Conservation (phyloP, 2,329 filamentous ascomycete genomes). For the Phoma herbarum region DNA sequence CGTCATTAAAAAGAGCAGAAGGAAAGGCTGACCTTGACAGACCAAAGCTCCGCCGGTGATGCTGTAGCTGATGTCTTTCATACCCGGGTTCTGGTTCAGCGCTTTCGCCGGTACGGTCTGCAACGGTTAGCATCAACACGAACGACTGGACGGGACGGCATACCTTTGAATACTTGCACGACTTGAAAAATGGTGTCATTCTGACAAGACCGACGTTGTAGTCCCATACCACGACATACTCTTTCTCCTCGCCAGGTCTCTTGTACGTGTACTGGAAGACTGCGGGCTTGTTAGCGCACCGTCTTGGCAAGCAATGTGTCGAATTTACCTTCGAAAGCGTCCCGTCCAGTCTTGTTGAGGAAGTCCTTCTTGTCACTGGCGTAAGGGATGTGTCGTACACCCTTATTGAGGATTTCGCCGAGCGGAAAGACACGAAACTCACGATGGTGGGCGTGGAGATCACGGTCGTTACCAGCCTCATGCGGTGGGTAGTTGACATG, state of each 20-base stretch:
- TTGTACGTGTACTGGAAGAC: slow-evolving; percentile 87
- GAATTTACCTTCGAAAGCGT: slow-evolving; percentile 82
- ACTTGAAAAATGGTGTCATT: slow-evolving; percentile 95
- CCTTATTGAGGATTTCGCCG: slow-evolving; percentile 63
- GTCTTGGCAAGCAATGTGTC: not conserved
- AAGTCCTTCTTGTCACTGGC: slow-evolving; percentile 94
- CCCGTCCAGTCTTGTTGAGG: slow-evolving; percentile 82
- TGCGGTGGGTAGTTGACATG: slow-evolving; percentile 77
- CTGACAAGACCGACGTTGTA: slow-evolving; percentile 94
- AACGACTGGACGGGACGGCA: slow-evolving; percentile 27
- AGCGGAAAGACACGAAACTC: slow-evolving; percentile 73
- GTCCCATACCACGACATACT: slow-evolving; percentile 92
- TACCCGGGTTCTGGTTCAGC: slow-evolving; percentile 71
- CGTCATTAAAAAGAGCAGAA: not conserved
- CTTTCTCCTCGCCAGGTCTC: slow-evolving; percentile 68
- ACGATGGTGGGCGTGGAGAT: slow-evolving; percentile 65
- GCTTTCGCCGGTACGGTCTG: slow-evolving; percentile 91
- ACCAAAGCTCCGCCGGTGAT: slow-evolving; percentile 92
- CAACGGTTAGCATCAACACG: slow-evolving; percentile 22
- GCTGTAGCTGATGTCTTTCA: slow-evolving; percentile 89
- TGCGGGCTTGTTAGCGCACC: slow-evolving; percentile 49
- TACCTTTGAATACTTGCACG: slow-evolving; percentile 86
- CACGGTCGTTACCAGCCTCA: slow-evolving; percentile 66
- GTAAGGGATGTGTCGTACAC: slow-evolving; percentile 79
- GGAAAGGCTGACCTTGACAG: slow-evolving; percentile 68